Conservation (phyloP, 106 monocot genomes). For the Allium sativum region DNA sequence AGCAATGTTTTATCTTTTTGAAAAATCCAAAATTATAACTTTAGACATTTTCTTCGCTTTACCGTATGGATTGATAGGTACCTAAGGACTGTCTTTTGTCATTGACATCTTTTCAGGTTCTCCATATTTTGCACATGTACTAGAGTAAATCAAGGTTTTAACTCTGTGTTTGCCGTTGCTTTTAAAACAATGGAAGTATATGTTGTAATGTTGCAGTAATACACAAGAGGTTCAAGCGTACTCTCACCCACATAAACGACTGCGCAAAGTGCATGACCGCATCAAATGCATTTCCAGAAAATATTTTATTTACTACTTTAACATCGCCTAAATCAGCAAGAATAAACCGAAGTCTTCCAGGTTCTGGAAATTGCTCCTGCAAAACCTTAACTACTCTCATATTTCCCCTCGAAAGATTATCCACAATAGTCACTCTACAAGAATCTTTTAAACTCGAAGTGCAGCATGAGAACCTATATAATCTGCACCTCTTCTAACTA, state of each 20-base stretch:
- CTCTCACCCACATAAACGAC: slow-evolving; percentile 93
- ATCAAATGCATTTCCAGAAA: slow-evolving; percentile 78
- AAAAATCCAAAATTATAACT: slow-evolving; percentile 49
- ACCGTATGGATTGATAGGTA: slow-evolving; percentile 52
- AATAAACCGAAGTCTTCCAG: slow-evolving; percentile 60
- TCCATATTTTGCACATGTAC: slow-evolving; percentile 53
- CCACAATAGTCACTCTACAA: slow-evolving; percentile 71
- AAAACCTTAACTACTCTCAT: slow-evolving; percentile 58
- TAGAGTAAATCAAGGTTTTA: slow-evolving; percentile 40
- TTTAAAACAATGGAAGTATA: slow-evolving; percentile 36
- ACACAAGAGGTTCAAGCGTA: slow-evolving; percentile 76
- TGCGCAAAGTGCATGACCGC: slow-evolving; percentile 94
- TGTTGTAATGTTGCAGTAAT: slow-evolving; percentile 40
- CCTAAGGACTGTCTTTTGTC: slow-evolving; percentile 34
- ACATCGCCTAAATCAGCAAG: slow-evolving; percentile 63
- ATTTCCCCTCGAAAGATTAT: slow-evolving; percentile 73
- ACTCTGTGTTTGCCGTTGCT: slow-evolving; percentile 30
- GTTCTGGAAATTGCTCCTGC: slow-evolving; percentile 52
- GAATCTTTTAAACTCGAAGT: slow-evolving; percentile 53
- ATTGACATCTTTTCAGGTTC: slow-evolving; percentile 53
- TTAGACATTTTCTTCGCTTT: slow-evolving; percentile 62
- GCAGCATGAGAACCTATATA: slow-evolving; percentile 79
- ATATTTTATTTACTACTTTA: slow-evolving; percentile 51
- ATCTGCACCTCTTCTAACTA: slow-evolving; percentile 68
- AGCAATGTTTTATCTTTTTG: slow-evolving; percentile 31